These are phyloP conservation scores for Cutaneotrichosporon arboriforme DNA, from an alignment of 1,284 basidiomycete genomes.

Conservation along the genomic window DNA sequence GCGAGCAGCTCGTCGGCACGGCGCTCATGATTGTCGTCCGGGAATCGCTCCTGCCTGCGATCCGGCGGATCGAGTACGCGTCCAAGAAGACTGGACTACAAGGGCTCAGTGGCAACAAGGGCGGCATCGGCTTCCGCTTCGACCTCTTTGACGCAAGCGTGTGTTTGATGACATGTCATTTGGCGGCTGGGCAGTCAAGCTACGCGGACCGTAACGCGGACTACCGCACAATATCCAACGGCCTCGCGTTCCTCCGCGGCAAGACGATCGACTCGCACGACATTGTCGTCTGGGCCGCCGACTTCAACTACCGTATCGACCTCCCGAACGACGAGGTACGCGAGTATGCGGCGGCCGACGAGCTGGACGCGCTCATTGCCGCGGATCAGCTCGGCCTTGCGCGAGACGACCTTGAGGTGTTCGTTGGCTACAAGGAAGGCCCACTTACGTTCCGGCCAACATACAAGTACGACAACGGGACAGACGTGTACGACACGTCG, in stretches of 20 bases:
- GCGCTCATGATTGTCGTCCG: conserved; percentile 82
- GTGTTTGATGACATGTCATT: conserved; percentile 86
- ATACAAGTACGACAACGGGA: conserved; percentile 52
- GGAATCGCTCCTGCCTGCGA: conserved; percentile 64
- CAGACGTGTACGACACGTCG: conserved; percentile 85
- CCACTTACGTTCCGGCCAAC: conserved; percentile 65
- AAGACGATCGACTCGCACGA: conserved; percentile 85
- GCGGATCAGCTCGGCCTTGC: conserved; percentile 76
- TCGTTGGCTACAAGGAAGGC: conserved; percentile 80
- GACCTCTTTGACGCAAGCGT: conserved; percentile 85
- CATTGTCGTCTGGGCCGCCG: conserved; percentile 84
- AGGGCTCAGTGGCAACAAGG: conserved; percentile 97
- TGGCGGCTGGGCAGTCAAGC: conserved; percentile 90
- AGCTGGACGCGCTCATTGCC: conserved; percentile 66
- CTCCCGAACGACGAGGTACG: conserved; percentile 76
- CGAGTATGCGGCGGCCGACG: conserved; percentile 57
- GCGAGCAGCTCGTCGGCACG: conserved; percentile 92
- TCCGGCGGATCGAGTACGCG: conserved; percentile 85
- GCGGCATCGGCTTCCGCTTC: conserved; percentile 86
- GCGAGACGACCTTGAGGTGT: conserved; percentile 66
- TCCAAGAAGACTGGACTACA: conserved; percentile 94
- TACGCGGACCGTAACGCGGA: conserved; percentile 87
- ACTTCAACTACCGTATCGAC: conserved; percentile 89
- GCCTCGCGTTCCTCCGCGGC: conserved; percentile 79
- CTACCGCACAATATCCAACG: conserved; percentile 77